A percentile compares a stretch with the other conserved stretches of the same genome.
Evolutionary conservation across 176 grass and related monocot genomes (phyloP).

Genomic region (Tillandsia fasciculata): DNA sequence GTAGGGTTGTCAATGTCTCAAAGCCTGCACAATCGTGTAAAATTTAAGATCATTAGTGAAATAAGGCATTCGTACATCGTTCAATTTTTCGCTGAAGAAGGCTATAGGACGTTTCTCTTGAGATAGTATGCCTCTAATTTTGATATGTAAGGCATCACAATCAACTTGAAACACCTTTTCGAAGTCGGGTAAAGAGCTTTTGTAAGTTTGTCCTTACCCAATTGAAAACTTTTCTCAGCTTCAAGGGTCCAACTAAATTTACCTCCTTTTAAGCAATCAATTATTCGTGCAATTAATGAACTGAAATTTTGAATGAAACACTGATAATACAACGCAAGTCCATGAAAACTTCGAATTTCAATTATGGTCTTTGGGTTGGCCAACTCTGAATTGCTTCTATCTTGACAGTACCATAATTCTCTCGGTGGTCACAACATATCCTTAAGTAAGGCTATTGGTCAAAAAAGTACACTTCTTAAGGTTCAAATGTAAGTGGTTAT

Average conservation of each 20-base stretch:
- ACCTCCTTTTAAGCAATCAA: conserved; percentile 1
- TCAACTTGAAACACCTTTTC: conserved; percentile 3
- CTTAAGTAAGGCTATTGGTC: neutral
- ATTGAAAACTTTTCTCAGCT: conserved; percentile 5
- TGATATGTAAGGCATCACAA: neutral
- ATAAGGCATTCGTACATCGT: neutral
- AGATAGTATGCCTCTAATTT: neutral
- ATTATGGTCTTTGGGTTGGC: conserved; percentile 2
- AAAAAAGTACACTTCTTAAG: neutral
- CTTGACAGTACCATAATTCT: neutral
- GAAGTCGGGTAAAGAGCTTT: neutral
- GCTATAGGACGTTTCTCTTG: neutral
- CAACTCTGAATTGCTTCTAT: conserved; percentile 1
- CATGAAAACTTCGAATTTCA: conserved; percentile 16
- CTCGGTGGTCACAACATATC: neutral
- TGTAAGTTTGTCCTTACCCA: neutral
- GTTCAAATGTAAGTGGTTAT: neutral
- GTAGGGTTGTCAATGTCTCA: neutral
- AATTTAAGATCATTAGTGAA: neutral
- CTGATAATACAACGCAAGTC: neutral
- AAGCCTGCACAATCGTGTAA: neutral
- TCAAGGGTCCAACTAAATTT: conserved; percentile 3
- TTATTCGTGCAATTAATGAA: neutral
- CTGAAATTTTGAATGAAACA: conserved; percentile 5
- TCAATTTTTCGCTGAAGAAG: neutral